Evolutionary conservation across 345 rosid species (phyloP).

Genomic region (Salix purpurea): DNA sequence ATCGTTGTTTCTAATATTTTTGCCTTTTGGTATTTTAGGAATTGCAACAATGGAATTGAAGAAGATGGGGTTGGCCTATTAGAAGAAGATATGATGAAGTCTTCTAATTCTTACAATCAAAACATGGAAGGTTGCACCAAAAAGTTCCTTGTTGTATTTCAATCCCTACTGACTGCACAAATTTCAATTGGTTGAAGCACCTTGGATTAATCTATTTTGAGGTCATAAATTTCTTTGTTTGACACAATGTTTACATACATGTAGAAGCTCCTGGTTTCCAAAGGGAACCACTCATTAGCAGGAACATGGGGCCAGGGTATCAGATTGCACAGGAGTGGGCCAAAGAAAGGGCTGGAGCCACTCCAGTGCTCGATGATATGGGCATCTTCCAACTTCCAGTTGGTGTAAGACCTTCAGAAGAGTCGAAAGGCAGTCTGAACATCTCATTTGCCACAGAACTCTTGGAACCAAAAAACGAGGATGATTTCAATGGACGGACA

Average conservation of each 20-base stretch:
- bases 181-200: constrained; percentile 6
- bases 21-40: constrained; percentile 14
- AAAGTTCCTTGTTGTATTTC: constrained; percentile 10
- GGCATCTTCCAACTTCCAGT: constrained; percentile 76
- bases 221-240: constrained; percentile 10
- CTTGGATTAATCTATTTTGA: constrained; percentile 1
- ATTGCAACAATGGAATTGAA: constrained; percentile 29
- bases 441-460: constrained; percentile 25
- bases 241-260: constrained; percentile 14
- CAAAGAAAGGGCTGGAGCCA: constrained; percentile 59
- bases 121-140: constrained; percentile 53
- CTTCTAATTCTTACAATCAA: constrained; percentile 29
- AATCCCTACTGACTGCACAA: not conserved
- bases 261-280: constrained; percentile 57
- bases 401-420: constrained; percentile 70
- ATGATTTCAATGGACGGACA: constrained; percentile 33
- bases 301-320: constrained; percentile 67
- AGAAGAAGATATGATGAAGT: constrained; percentile 20
- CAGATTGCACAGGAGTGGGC: constrained; percentile 66
- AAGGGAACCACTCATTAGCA: constrained; percentile 56
- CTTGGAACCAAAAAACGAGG: constrained; percentile 31
- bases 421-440: constrained; percentile 28
- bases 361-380: constrained; percentile 43
- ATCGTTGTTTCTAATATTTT: not conserved
- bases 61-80: constrained; percentile 28